Conservation (phyloP, 306 rosid species). For the Trifolium pratense region DNA sequence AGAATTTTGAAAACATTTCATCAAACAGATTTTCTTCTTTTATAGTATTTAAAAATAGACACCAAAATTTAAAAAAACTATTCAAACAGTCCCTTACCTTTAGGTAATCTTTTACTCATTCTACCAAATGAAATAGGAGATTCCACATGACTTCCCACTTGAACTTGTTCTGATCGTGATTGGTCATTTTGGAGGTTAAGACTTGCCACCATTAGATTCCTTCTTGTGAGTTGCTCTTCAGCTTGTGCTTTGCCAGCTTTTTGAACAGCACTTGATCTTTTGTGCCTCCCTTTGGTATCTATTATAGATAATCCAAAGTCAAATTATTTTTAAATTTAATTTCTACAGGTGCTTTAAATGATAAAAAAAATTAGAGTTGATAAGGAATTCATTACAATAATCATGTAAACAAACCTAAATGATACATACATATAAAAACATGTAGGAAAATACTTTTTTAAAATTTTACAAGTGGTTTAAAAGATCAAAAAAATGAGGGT, state of each 20-base stretch:
- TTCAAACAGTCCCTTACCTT: background rate
- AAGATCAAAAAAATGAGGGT: background rate
- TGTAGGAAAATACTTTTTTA: background rate
- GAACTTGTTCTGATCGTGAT: conserved; percentile 16
- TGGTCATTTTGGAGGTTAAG: conserved; percentile 4
- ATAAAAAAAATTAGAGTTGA: background rate
- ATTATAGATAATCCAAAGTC: background rate
- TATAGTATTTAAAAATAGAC: background rate
- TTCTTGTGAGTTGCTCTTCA: background rate
- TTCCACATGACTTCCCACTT: background rate
- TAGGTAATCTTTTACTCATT: background rate
- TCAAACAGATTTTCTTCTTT: background rate
- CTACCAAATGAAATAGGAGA: background rate
- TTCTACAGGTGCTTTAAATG: background rate
- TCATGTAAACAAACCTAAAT: background rate
- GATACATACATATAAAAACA: background rate
- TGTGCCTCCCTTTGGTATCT: background rate
- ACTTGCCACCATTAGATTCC: background rate
- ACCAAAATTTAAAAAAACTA: background rate
- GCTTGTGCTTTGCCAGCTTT: conserved; percentile 16
- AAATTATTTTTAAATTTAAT: background rate
- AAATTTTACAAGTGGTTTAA: background rate
- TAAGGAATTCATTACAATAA: background rate
- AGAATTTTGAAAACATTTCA: conserved; percentile 1
- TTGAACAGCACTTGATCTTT: background rate